Evolutionary conservation across 495 filamentous ascomycete genomes (phyloP), one percentile per base, ranked within the genome.

Genomic region (Trichoderma virens): DNA sequence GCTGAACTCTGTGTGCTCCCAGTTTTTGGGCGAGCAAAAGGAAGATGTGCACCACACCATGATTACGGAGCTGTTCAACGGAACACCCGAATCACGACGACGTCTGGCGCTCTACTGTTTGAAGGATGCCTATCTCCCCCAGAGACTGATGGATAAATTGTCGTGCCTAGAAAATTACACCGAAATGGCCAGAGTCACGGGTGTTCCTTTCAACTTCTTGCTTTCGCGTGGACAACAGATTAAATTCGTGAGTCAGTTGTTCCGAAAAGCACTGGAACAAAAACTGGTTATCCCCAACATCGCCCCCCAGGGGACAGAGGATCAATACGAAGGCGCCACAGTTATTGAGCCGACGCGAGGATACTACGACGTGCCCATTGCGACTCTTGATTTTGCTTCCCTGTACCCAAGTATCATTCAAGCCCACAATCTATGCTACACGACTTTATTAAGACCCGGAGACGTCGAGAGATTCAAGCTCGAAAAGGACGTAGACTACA

Each of bases 371-470:
- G 90, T 95, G 14, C 94, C 94, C 4, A 89, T 99, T 67, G 95
- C 95, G 6, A 99, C 94, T 0, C 88, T 99, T 9, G 94, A 99
- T 90, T 99, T 99, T 70, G 95, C 94, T 20, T 97, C 92, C 5
- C 86, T 99, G 66, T 99, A 99, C 71, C 94, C 94, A 13, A 97
- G 92, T 74, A 98, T 99, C 72, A 99, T 99, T 72, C 93, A 97
- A 75, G 94, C 94, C 0, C 94, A 99, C 74, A 99, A 99, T 67
- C 84, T 99, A 31, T 99, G 94, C 74, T 99, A 99, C 78, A 99
- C 94, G 0, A 99, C 94, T 0, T 79, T 97, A 18, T 76, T 98
- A 43, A 94, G 90, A 72, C 93, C 92, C 73, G 80, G 72, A n/a
- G 83, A 81, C 4, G 80, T 95, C 5, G 90, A 95, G 66, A 89